Evolutionary conservation across 768 basidiomycete genomes (phyloP).

Genomic region (Lentinula sp.): DNA sequence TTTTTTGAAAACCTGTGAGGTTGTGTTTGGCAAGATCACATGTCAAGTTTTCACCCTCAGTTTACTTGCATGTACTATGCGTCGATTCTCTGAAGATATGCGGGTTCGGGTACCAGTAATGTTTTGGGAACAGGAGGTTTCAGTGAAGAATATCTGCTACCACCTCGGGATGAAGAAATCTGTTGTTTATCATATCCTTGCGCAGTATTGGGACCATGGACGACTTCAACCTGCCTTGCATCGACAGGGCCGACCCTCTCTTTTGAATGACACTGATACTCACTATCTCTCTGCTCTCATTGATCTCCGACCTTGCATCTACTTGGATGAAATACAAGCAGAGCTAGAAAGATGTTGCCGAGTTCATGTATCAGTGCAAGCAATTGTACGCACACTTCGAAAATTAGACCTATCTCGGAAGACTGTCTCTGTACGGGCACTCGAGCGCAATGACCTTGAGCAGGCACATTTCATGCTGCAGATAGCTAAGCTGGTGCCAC

Average conservation of each 20-base stretch:
- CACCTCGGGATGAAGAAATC: not conserved
- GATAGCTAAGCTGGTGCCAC: slow-evolving; percentile 13
- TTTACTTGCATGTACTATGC: too few relatives aligned
- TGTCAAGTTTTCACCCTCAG: too few relatives aligned
- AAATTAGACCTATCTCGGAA: slow-evolving; percentile 19
- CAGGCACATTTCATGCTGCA: slow-evolving; percentile 15
- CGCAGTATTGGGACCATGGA: not conserved
- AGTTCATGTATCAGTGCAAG: slow-evolving; percentile 14
- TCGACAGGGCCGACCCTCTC: too few relatives aligned
- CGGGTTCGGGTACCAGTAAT: too few relatives aligned
- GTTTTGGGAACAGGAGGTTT: too few relatives aligned
- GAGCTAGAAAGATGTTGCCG: slow-evolving; percentile 8
- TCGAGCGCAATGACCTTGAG: slow-evolving; percentile 23
- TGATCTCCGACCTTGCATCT: slow-evolving; percentile 10
- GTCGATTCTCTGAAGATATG: too few relatives aligned
- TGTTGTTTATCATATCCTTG: not conserved
- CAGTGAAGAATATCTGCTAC: not conserved
- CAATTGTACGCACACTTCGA: slow-evolving; percentile 16
- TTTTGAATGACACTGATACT: not conserved
- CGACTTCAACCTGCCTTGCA: not conserved
- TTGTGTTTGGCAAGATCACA: too few relatives aligned
- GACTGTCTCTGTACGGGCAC: slow-evolving; percentile 14
- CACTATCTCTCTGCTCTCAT: not conserved
- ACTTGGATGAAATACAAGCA: slow-evolving; percentile 27
- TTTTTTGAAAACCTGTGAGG: too few relatives aligned